These are phyloP conservation scores for Hanseniaspora clermontiae DNA, from an alignment of 805 yeast genomes.

Conservation along the genomic window DNA sequence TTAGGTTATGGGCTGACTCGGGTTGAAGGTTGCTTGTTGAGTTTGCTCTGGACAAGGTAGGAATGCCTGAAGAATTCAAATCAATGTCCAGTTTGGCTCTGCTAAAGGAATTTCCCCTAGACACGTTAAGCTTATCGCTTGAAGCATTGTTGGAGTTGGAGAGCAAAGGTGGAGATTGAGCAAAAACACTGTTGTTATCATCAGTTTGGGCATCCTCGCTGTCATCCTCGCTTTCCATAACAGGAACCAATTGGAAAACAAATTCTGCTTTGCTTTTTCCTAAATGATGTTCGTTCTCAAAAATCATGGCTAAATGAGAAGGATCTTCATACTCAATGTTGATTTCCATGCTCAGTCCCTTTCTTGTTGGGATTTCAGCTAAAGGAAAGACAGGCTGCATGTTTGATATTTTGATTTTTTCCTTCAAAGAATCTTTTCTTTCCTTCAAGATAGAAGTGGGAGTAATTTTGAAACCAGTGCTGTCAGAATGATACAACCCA, in stretches of 20 bases:
- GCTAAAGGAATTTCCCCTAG: neutral
- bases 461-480: neutral
- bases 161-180: neutral
- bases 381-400: neutral
- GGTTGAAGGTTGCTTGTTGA: conserved; percentile 13
- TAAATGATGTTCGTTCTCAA: conserved; percentile 8
- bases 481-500: neutral
- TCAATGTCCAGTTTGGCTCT: neutral
- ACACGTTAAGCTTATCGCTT: neutral
- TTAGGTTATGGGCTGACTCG: conserved; percentile 15
- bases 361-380: conserved; percentile 3
- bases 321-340: conserved; percentile 9
- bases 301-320: conserved; percentile 8
- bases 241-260: neutral
- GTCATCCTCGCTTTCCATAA: neutral
- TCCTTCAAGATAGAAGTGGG: conserved; percentile 7
- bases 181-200: neutral
- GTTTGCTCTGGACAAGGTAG: conserved; percentile 16
- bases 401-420: conserved; percentile 7
- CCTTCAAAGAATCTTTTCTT: neutral
- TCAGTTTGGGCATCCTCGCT: neutral
- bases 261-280: conserved; percentile 9
- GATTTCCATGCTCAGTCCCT: conserved; percentile 3
- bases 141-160: neutral
- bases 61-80: conserved; percentile 8